Conservation (phyloP, 805 yeast genomes). For the Saccharomycopsis microspora region DNA sequence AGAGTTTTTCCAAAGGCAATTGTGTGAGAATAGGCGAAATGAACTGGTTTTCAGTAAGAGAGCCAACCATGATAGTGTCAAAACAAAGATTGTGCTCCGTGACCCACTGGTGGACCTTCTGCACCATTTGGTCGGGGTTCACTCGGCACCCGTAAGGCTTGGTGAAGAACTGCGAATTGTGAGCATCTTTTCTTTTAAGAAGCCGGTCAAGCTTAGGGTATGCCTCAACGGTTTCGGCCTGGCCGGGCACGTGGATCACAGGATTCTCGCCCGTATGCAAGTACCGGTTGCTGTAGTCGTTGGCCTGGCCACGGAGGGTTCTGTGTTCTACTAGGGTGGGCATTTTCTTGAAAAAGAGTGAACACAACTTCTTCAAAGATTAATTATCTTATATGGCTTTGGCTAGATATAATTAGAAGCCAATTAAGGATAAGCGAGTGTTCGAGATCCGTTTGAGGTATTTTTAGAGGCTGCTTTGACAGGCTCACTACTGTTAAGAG, state of each 20-base stretch:
- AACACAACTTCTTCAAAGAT: too few species aligned
- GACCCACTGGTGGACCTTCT: conserved; percentile 52
- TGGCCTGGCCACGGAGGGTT: conserved; percentile 29
- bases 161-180: conserved; percentile 39
- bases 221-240: conserved; percentile 59
- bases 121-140: conserved; percentile 39
- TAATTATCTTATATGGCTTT: too few species aligned
- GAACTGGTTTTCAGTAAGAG: conserved; percentile 64
- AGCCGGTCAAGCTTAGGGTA: conserved; percentile 74
- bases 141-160: conserved; percentile 59
- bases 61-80: conserved; percentile 89
- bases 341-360: too few species aligned
- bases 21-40: conserved; percentile 48
- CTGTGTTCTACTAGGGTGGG: background rate
- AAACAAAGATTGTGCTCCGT: conserved; percentile 47
- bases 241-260: conserved; percentile 52
- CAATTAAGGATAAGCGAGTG: too few species aligned
- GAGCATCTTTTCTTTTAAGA: conserved; percentile 52
- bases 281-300: conserved; percentile 65
- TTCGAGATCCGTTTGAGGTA: too few species aligned
- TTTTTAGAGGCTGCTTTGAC: too few species aligned
- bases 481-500: too few species aligned
- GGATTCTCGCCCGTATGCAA: conserved; percentile 56
- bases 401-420: too few species aligned
- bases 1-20: conserved; percentile 60